Conservation (phyloP, 441 rosid species). For the Erodium chrysanthum region DNA sequence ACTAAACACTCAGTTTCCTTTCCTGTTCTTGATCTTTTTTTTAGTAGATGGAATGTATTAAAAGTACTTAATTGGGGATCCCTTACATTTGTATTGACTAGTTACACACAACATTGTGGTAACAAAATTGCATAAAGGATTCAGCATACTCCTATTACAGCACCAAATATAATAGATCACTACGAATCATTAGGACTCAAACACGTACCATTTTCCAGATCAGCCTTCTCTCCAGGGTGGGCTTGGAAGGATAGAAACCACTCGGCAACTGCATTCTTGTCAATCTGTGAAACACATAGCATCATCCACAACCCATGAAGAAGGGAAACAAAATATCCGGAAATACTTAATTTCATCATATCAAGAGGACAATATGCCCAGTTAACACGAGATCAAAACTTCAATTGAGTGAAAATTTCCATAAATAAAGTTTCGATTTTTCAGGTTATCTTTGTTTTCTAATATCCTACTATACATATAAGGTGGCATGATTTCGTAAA, state of each 20-base stretch:
- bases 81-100: constrained; percentile 2
- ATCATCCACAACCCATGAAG: constrained; percentile 3
- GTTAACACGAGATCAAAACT: neutral
- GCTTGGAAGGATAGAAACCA: constrained; percentile 87
- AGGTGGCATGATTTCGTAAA: neutral
- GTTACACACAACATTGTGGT: neutral
- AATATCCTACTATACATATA: neutral
- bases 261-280: constrained; percentile 42
- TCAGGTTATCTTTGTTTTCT: neutral
- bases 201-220: constrained; percentile 41
- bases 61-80: neutral
- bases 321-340: neutral
- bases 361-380: neutral
- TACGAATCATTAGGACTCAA: neutral
- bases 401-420: neutral
- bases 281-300: constrained; percentile 38
- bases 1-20: neutral
- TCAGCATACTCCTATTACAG: neutral
- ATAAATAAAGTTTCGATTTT: neutral
- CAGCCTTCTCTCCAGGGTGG: constrained; percentile 36
- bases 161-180: neutral
- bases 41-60: neutral
- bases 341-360: neutral
- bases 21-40: neutral
- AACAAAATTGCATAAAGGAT: neutral